Evolutionary conservation across 148 eudicot genomes (phyloP).

Genomic region (Polygonum maritimum): DNA sequence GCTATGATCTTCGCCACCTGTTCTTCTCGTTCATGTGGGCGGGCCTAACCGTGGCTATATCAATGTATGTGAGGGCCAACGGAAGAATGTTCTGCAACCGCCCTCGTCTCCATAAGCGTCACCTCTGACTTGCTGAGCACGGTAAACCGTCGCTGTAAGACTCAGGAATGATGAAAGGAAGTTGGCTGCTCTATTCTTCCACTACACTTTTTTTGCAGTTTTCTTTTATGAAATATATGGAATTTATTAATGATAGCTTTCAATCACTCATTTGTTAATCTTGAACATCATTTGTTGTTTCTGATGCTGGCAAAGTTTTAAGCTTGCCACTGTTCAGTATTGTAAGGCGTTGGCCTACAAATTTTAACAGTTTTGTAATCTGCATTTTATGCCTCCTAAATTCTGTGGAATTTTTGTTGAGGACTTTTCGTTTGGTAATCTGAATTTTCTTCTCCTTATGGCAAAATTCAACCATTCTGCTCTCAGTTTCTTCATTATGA

Average conservation of each 20-base stretch:
- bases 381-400: background rate
- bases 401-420: background rate
- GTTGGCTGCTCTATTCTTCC: background rate
- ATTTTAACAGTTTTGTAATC: background rate
- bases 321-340: background rate
- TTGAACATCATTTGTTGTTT: background rate
- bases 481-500: no score
- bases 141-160: background rate
- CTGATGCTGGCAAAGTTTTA: background rate
- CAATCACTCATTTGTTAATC: background rate
- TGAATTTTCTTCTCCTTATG: no score
- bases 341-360: background rate
- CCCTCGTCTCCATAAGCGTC: slow-evolving; percentile 10
- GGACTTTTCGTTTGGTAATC: background rate
- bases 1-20: slow-evolving; percentile 9
- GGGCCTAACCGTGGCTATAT: slow-evolving; percentile 1
- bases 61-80: slow-evolving; percentile 5
- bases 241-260: background rate
- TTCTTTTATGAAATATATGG: background rate
- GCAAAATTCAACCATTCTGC: no score
- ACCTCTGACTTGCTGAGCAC: background rate
- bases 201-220: background rate
- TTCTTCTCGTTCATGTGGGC: slow-evolving; percentile 9
- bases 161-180: background rate
- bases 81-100: slow-evolving; percentile 13